Conservation (phyloP, 768 basidiomycete species). For the Baorangia bicolor region DNA sequence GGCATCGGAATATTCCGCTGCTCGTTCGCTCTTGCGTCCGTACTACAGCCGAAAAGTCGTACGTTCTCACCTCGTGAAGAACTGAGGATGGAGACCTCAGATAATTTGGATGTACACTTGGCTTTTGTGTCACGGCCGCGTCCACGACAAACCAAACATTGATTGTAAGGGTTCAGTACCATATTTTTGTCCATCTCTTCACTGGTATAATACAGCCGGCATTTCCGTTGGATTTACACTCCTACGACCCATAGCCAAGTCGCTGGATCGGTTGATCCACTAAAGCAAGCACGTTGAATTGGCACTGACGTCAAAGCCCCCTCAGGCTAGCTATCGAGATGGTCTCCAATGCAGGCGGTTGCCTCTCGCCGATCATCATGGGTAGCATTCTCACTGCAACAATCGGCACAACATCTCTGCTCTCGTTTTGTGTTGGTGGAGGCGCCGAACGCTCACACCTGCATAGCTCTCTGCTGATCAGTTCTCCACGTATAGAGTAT, state of each 20-base stretch:
- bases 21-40: constrained; percentile 29
- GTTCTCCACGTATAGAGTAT: constrained; percentile 8
- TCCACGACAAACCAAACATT: constrained; percentile 6
- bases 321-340: constrained; percentile 31
- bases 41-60: constrained; percentile 16
- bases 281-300: constrained; percentile 17
- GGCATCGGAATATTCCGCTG: no score
- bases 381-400: constrained; percentile 28
- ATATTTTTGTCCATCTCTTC: not conserved
- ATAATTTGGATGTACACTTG: constrained; percentile 32
- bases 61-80: not conserved
- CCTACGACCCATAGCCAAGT: constrained; percentile 28
- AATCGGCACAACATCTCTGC: constrained; percentile 18
- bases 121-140: constrained; percentile 18
- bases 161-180: constrained; percentile 10
- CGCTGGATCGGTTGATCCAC: constrained; percentile 27
- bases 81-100: constrained; percentile 14
- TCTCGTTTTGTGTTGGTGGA: constrained; percentile 28
- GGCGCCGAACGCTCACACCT: not conserved
- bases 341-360: constrained; percentile 17
- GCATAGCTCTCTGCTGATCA: not conserved
- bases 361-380: constrained; percentile 32
- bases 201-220: constrained; percentile 13
- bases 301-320: not conserved
- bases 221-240: constrained; percentile 15